Evolutionary conservation across 257 asterid genomes (phyloP).

Genomic region (Cynanchum wilfordii): DNA sequence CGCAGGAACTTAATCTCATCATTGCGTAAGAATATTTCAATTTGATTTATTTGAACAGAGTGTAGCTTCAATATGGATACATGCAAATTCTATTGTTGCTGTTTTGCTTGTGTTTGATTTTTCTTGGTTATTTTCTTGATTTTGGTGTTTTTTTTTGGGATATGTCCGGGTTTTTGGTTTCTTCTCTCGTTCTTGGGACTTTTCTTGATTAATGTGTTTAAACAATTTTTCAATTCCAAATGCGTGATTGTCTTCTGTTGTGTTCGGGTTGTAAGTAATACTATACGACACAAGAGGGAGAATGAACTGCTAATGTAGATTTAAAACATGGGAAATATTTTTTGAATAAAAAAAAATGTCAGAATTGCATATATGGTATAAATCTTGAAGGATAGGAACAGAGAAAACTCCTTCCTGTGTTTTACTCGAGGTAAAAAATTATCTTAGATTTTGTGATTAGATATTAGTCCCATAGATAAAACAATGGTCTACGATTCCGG

Average conservation of each 20-base stretch:
- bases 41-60: background rate
- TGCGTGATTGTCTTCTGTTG: background rate
- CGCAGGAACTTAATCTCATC: slow-evolving; percentile 91
- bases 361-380: background rate
- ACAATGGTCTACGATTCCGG: background rate
- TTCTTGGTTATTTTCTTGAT: background rate
- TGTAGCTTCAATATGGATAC: background rate
- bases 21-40: slow-evolving; percentile 52
- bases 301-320: background rate
- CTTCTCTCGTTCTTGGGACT: background rate
- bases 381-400: background rate
- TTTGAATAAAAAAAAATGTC: background rate
- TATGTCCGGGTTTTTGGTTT: background rate
- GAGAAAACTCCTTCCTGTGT: background rate
- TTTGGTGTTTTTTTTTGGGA: background rate
- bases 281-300: background rate
- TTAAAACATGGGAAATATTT: no score
- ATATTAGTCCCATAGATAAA: background rate
- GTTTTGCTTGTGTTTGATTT: background rate
- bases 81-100: background rate
- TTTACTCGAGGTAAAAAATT: background rate
- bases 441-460: background rate
- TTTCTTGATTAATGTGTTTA: background rate
- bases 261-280: background rate
- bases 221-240: background rate